Evolutionary conservation across 805 yeast genomes (phyloP), one percentile per base, ranked within the genome.

Genomic region (Barnettozyma sucrosica): DNA sequence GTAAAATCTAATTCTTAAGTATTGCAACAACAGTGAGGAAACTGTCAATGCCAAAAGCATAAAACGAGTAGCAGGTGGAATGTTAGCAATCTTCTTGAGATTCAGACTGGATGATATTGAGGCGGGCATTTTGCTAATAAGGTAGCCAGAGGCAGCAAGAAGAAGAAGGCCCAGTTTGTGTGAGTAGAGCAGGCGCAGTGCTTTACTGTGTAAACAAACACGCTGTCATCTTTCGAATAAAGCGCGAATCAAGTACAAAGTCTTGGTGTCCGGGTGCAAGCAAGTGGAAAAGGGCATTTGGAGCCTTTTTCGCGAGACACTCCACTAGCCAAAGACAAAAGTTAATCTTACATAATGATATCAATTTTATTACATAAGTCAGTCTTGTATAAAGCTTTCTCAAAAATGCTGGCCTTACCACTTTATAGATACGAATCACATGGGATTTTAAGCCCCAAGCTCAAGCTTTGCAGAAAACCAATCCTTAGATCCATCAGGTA

Each of bases 1-100:
- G 52, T 62, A 77, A 3, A 65, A 49, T 44, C 62, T 67, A 18
- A 66, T 55, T 56, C 79, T 75, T 33, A 78, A 56, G 23, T 67
- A 51, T 18, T 74, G 69, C 2, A 81, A 64, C 10, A 71, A 43
- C 2, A 64, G 36, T 0, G 85, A 72, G 5, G 76, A 60, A 3
- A 55, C 36, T 2, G 70, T 56, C 41, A 79, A 67, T 3, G 71
- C 53, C 4, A 65, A 55, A 3, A 80, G 53, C 36, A 76, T 67
- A 18, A 71, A 63, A 46, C 70, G 67, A 3, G 85, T 74, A 19
- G 80, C 76, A 19, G 64, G 66, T 7, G 85, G 81, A 18, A 72
- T 54, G 38, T 61, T 53, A 5, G 47, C 55, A 19, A 58, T 36
- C 43, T 47, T 55, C 45, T 50, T 56, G 36, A 56, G 34, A 38